Conservation (phyloP, 345 rosid genomes). For the Triadica sebifera region DNA sequence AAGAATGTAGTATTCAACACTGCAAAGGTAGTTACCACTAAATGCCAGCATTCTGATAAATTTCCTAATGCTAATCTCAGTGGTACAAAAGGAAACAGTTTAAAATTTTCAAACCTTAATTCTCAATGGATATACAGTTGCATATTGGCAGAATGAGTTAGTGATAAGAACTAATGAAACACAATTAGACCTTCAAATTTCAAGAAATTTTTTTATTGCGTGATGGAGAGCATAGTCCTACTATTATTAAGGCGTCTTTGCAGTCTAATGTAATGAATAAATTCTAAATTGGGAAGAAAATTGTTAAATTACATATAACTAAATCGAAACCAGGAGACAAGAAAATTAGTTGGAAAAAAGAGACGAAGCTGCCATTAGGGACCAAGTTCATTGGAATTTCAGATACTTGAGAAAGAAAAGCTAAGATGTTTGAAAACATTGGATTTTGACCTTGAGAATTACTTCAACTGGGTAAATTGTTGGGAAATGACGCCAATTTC, state of each 20-base stretch:
- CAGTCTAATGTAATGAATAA: not conserved
- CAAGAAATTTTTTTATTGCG: not conserved
- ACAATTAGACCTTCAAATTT: not conserved
- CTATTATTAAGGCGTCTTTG: not conserved
- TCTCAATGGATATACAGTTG: not conserved
- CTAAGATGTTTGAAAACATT: not conserved
- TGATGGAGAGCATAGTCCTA: not conserved
- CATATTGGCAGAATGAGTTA: not conserved
- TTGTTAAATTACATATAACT: not conserved
- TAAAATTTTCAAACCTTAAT: not conserved
- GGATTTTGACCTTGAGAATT: not conserved
- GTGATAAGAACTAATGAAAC: not conserved
- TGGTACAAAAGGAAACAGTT: not conserved
- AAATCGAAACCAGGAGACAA: not conserved
- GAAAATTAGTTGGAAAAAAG: not conserved
- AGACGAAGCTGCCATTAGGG: not conserved
- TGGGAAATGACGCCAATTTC: too few relatives aligned
- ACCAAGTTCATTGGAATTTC: not conserved
- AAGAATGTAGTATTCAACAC: conserved; percentile 71
- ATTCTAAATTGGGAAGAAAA: not conserved
- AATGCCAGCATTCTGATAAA: not conserved
- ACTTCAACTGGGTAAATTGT: not conserved
- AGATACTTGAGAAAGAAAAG: not conserved
- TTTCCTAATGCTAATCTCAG: not conserved
- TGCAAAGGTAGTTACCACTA: conserved; percentile 58